phyloP scores from a whole-genome alignment of 208 protist species.

The Dictyostelium gargantuum region DNA sequence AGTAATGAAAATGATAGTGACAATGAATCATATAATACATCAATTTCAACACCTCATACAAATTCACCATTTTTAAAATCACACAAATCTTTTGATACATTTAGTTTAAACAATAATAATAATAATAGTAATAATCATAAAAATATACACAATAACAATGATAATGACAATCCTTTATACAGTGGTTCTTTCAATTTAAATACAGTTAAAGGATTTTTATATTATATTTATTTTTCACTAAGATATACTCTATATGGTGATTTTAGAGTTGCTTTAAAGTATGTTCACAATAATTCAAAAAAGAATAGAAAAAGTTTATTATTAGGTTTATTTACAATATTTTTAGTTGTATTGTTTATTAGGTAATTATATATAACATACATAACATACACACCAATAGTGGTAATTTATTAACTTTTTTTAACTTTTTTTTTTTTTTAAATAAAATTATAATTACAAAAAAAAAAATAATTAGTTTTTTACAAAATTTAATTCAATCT shows the following conservation, averaged over 20 bases:
- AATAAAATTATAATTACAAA: no score
- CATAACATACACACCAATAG: no score
- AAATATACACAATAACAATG: neutral
- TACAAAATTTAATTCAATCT: conserved; percentile 66
- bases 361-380: neutral
- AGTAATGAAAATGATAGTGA: neutral
- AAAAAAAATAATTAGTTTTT: no score
- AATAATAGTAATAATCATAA: neutral
- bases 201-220: neutral
- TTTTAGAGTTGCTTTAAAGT: conserved; percentile 52
- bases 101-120: neutral
- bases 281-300: conserved; percentile 53
- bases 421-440: neutral
- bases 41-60: neutral
- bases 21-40: neutral
- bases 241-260: conserved; percentile 21
- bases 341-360: conserved; percentile 67
- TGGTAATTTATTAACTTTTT: neutral
- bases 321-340: conserved; percentile 67
- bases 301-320: conserved; percentile 32
- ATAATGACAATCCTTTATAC: neutral
- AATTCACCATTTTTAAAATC: conserved; percentile 1
- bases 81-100: neutral
- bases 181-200: conserved; percentile 10
- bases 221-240: conserved; percentile 6